These are phyloP conservation scores for Syzygium grande DNA, from an alignment of 345 rosid species.

Conservation along the genomic window DNA sequence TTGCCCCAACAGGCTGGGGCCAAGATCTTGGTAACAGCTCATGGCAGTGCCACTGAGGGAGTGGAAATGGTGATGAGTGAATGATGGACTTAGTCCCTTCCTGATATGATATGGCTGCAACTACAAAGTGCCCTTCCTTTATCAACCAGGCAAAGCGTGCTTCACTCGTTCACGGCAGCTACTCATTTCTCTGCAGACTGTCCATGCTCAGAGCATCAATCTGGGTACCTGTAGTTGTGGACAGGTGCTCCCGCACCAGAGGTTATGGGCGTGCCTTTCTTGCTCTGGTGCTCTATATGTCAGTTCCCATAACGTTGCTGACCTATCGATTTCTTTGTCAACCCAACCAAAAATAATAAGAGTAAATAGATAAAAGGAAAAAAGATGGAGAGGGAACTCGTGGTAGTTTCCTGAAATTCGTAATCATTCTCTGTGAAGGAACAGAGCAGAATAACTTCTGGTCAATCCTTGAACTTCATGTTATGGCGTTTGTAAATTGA, in stretches of 20 bases:
- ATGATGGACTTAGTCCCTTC: neutral
- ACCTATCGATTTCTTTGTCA: neutral
- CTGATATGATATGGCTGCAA: neutral
- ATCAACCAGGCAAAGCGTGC: neutral
- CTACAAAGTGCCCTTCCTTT: neutral
- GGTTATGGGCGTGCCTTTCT: neutral
- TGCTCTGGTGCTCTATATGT: neutral
- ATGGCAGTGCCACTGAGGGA: neutral
- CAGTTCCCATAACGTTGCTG: neutral
- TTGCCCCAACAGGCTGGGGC: neutral
- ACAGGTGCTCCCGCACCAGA: neutral
- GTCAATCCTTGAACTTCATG: too few relatives aligned
- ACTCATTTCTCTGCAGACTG: neutral
- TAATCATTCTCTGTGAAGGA: too few relatives aligned
- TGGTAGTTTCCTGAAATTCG: too few relatives aligned
- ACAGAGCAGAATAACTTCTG: too few relatives aligned
- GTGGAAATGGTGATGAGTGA: neutral
- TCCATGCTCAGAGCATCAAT: neutral
- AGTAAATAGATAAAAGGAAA: too few relatives aligned
- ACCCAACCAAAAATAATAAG: neutral
- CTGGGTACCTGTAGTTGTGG: neutral
- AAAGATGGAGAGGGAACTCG: too few relatives aligned
- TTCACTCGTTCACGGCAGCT: neutral
- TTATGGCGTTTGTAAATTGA: neutral
- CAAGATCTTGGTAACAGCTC: neutral